phyloP scores from a whole-genome alignment of 441 rosid genomes.

The Cnidoscolus chayamansa region DNA sequence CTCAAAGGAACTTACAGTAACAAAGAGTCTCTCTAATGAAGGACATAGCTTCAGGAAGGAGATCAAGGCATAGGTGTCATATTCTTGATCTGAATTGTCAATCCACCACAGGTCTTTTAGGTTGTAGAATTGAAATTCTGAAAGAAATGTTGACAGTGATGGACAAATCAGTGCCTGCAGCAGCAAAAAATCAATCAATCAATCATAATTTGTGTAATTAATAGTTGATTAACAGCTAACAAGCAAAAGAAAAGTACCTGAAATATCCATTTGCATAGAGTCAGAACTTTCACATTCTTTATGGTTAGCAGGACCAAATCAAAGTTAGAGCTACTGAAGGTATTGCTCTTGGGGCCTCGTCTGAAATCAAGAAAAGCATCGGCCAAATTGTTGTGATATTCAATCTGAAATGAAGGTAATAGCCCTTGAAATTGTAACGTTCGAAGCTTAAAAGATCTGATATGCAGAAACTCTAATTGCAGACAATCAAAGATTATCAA shows the following conservation, averaged over 20 bases:
- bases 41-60: constrained; percentile 58
- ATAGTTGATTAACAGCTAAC: background rate
- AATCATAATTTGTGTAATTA: background rate
- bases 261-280: constrained; percentile 58
- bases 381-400: constrained; percentile 49
- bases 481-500: constrained; percentile 46
- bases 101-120: constrained; percentile 61
- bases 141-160: constrained; percentile 35
- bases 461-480: constrained; percentile 34
- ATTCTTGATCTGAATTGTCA: constrained; percentile 37
- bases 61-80: constrained; percentile 33
- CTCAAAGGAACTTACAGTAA: constrained; percentile 40
- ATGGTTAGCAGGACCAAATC: constrained; percentile 43
- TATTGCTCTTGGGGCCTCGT: constrained; percentile 36
- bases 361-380: constrained; percentile 48
- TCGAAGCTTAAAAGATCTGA: constrained; percentile 44
- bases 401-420: constrained; percentile 45
- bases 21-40: constrained; percentile 45
- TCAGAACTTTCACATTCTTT: constrained; percentile 49
- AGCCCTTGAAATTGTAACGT: constrained; percentile 38
- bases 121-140: constrained; percentile 52
- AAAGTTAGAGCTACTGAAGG: constrained; percentile 28
- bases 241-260: constrained; percentile 33
- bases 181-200: background rate
- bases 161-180: constrained; percentile 50